These are phyloP conservation scores for Adansonia grandidieri DNA, from an alignment of 441 rosid genomes.

Conservation along the genomic window DNA sequence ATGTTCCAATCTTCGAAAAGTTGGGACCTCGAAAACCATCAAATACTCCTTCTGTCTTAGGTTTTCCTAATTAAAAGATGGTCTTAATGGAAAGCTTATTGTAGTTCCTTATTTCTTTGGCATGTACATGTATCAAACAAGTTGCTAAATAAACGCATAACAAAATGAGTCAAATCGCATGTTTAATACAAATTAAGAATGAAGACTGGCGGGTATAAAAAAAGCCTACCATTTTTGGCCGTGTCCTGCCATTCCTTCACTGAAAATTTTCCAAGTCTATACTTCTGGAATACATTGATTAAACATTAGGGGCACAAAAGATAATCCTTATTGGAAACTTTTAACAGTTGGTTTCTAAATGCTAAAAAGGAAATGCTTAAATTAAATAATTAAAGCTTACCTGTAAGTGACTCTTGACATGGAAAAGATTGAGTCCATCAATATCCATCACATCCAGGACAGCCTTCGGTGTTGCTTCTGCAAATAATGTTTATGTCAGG, in stretches of 20 bases:
- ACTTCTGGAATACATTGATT: slow-evolving; percentile 33
- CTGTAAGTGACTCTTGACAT: slow-evolving; percentile 54
- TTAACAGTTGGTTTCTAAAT: background rate
- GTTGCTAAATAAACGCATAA: background rate
- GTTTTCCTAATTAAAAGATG: background rate
- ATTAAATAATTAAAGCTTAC: slow-evolving; percentile 24
- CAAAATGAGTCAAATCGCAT: background rate
- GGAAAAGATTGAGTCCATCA: slow-evolving; percentile 35
- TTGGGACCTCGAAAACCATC: background rate
- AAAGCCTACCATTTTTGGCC: slow-evolving; percentile 34
- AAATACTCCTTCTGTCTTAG: background rate
- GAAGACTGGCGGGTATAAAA: slow-evolving; percentile 1
- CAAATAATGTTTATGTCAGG: slow-evolving; percentile 26
- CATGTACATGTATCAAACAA: background rate
- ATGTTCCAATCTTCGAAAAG: background rate
- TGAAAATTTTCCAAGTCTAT: slow-evolving; percentile 30
- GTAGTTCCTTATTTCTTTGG: background rate
- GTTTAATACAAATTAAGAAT: background rate
- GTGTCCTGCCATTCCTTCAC: slow-evolving; percentile 24
- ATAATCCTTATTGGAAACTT: background rate
- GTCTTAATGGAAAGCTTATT: background rate
- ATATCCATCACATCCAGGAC: slow-evolving; percentile 35
- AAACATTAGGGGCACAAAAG: slow-evolving; percentile 19
- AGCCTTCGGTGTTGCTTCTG: slow-evolving; percentile 47
- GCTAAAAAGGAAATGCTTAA: background rate